These are phyloP conservation scores for Entomortierella chlamydospora DNA, from an alignment of 192 early-diverging fungal genomes.

Conservation along the genomic window DNA sequence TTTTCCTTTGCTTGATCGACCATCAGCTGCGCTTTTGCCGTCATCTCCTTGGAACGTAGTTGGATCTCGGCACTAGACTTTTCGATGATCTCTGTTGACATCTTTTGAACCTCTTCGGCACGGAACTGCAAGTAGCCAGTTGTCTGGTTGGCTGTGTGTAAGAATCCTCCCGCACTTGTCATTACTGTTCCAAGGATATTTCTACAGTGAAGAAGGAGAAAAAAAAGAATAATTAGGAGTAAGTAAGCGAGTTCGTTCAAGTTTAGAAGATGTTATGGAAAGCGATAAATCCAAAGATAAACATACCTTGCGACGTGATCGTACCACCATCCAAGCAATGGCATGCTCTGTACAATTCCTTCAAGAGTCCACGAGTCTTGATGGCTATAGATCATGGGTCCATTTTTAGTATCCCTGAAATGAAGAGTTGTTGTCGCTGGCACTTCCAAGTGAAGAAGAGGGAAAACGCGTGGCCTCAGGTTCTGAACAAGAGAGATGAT, in stretches of 20 bases:
- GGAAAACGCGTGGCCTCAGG: constrained; percentile 63
- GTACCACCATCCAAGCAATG: constrained; percentile 68
- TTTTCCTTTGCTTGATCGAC: constrained; percentile 48
- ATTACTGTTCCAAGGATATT: constrained; percentile 60
- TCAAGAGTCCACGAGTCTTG: constrained; percentile 72
- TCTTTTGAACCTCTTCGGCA: constrained; percentile 47
- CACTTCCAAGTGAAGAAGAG: constrained; percentile 59
- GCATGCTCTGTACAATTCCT: constrained; percentile 65
- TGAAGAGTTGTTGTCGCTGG: constrained; percentile 64
- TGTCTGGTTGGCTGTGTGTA: constrained; percentile 59
- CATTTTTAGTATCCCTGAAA: constrained; percentile 60
- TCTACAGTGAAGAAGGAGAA: constrained; percentile 11
- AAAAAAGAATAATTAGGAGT: not conserved
- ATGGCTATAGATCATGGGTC: constrained; percentile 63
- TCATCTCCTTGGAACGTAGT: constrained; percentile 41
- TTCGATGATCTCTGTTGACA: constrained; percentile 52
- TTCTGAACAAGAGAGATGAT: constrained; percentile 65
- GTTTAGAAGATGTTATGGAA: not conserved
- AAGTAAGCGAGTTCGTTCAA: not conserved
- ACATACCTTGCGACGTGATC: constrained; percentile 60
- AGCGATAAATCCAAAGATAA: not conserved
- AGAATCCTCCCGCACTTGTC: constrained; percentile 60
- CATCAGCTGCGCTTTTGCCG: constrained; percentile 40
- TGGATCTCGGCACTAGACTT: constrained; percentile 46
- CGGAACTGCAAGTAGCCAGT: constrained; percentile 48